These are phyloP conservation scores for Eutrema heterophyllum DNA, from an alignment of 345 rosid genomes.

Conservation along the genomic window DNA sequence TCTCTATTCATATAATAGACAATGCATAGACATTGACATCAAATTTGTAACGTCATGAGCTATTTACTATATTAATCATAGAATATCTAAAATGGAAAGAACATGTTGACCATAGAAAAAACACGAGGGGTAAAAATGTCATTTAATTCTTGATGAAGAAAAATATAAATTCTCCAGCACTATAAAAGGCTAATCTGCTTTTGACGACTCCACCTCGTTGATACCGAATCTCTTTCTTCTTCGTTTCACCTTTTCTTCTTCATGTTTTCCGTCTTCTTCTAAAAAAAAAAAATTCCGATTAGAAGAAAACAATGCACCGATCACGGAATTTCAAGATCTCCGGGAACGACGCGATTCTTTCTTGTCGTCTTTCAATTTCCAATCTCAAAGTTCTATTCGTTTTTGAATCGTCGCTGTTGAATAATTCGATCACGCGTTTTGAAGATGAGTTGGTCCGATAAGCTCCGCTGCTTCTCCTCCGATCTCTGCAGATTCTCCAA, in stretches of 20 bases:
- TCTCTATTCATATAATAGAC: background rate
- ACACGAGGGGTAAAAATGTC: conserved; percentile 1
- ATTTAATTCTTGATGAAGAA: background rate
- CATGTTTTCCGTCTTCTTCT: conserved; percentile 17
- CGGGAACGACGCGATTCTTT: conserved; percentile 21
- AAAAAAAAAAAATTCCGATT: background rate
- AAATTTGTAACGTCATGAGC: background rate
- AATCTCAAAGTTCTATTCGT: conserved; percentile 31
- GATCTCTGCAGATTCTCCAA: conserved; percentile 59
- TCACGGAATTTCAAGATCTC: conserved; percentile 25
- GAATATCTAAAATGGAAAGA: conserved; percentile 6
- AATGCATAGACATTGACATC: background rate
- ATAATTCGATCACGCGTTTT: conserved; percentile 16
- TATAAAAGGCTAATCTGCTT: conserved; percentile 9
- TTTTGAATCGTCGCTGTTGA: conserved; percentile 29
- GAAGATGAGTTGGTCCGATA: conserved; percentile 43
- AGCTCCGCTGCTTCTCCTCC: conserved; percentile 48
- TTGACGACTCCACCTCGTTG: background rate
- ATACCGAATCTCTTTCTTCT: background rate
- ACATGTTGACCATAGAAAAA: conserved; percentile 5
- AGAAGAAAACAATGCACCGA: conserved; percentile 20
- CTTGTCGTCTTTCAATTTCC: conserved; percentile 24
- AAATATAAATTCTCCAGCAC: background rate
- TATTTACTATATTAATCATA: background rate
- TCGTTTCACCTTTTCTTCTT: background rate